These are phyloP conservation scores for Wickerhamomyces sp. DNA, from an alignment of 1,139 yeast genomes.

Conservation along the genomic window DNA sequence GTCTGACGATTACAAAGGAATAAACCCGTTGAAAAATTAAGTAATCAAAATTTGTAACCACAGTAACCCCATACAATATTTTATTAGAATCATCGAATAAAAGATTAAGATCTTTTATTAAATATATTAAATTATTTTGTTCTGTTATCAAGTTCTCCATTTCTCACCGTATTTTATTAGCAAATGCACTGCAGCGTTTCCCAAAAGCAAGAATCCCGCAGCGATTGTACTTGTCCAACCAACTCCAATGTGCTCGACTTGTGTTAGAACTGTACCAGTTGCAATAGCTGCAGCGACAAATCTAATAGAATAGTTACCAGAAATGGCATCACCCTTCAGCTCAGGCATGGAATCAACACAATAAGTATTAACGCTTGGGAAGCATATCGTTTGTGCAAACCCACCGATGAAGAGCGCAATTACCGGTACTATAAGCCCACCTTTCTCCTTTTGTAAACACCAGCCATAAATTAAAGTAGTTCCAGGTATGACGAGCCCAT, in stretches of 20 bases:
- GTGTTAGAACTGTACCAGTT: conserved; percentile 42
- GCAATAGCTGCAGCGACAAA: conserved; percentile 48
- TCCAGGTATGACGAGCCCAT: conserved; percentile 38
- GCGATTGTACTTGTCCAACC: conserved; percentile 49
- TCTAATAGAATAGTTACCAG: conserved; percentile 45
- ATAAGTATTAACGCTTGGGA: conserved; percentile 49
- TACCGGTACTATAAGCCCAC: conserved; percentile 52
- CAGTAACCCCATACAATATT: neutral
- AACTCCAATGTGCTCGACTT: conserved; percentile 43
- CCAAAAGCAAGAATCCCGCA: conserved; percentile 11
- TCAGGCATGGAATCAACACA: conserved; percentile 54
- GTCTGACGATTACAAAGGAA: neutral
- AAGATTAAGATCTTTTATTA: no score
- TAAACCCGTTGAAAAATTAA: no score
- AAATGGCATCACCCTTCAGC: conserved; percentile 48
- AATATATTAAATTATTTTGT: no score
- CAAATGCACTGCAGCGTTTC: conserved; percentile 7
- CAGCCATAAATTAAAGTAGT: conserved; percentile 48
- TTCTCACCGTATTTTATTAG: conserved; percentile 17
- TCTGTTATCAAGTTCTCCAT: no score
- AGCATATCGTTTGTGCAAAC: conserved; percentile 44
- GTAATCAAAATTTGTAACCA: neutral
- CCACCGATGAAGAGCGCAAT: conserved; percentile 44
- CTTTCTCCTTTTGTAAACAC: conserved; percentile 42
- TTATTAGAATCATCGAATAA: neutral